Base-by-base conservation (phyloP, 441 rosid species). In the Kokia cookei region DNA sequence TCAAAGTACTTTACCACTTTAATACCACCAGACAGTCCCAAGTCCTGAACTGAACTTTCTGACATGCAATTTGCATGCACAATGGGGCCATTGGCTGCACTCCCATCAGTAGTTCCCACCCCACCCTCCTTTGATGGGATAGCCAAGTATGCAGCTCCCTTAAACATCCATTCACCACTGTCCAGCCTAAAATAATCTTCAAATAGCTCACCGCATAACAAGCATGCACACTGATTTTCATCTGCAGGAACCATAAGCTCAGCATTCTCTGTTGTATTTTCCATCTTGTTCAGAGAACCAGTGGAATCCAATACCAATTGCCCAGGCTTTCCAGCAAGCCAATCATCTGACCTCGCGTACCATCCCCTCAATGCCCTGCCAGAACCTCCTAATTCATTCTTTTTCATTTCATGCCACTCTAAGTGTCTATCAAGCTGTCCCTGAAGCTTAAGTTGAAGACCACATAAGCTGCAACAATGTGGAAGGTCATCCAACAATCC, bases 151-250 rank as follows among this genome's bases (percentile, higher is more conserved):
- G 86, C 81, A 54, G 94, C 96, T 75, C 83, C 97, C 66, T 82
- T 90, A 77, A 93, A 93, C 94, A 93, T 88, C 97, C 99, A 96
- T 76, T 81, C 84, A 72, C 74, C 83, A 73, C 27, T 83, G 75
- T 80, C 86, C 60, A 65, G 85, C 80, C 87, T 75, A 76, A 86
- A 96, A 81, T 83, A 83, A 70, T 96, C 97, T 80, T 96, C 97
- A 84, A 96, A 96, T 59, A 93, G 74, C 80, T 92, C 93, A 50
- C 98, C 99, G 76, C 99, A 96, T 70, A 93, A 67, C 75, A 92
- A 65, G 78, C 99, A 96, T 19, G 89, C 97, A 79, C 85, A 86
- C 73, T 92, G 98, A 76, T 84, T 83, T 80, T 96, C 99, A 84
- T 93, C 96, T 14, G 93, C 96, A 69, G 83, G 85, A 78, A 91